A percentile compares a stretch with the other conserved stretches of the same genome.
Conservation (phyloP, 208 protist genomes). For the Leishmania tropica region DNA sequence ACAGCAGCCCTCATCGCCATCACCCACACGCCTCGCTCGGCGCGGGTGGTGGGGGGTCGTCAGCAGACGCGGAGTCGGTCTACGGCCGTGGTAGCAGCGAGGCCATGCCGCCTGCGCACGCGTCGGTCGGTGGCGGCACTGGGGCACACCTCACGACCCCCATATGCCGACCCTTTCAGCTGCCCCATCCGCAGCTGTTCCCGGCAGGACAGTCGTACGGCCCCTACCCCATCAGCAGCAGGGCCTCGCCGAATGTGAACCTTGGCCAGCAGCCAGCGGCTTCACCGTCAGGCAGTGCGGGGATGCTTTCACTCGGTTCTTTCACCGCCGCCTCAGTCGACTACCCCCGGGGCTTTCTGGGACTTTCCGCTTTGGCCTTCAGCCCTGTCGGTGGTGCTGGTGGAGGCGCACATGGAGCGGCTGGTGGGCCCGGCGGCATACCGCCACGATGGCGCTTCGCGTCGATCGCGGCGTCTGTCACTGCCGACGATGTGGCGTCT, state of each 20-base stretch:
- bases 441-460: conserved; percentile 1
- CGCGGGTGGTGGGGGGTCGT: neutral
- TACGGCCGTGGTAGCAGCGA: neutral
- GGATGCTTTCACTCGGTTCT: conserved; percentile 17
- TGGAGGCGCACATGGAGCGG: neutral
- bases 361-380: neutral
- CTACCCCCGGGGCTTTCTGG: conserved; percentile 10
- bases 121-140: conserved; percentile 6
- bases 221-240: neutral
- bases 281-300: neutral
- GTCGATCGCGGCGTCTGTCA: conserved; percentile 6
- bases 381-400: neutral
- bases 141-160: neutral
- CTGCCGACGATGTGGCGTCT: neutral
- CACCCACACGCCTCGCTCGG: neutral
- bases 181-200: neutral
- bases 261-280: neutral
- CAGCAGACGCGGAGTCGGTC: neutral
- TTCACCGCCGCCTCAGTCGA: conserved; percentile 11
- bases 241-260: neutral
- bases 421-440: neutral
- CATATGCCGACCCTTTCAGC: neutral
- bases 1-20: neutral
- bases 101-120: neutral
- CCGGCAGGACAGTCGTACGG: neutral